Evolutionary conservation across 768 basidiomycete genomes (phyloP).

Genomic region (Lenzites betulinus): DNA sequence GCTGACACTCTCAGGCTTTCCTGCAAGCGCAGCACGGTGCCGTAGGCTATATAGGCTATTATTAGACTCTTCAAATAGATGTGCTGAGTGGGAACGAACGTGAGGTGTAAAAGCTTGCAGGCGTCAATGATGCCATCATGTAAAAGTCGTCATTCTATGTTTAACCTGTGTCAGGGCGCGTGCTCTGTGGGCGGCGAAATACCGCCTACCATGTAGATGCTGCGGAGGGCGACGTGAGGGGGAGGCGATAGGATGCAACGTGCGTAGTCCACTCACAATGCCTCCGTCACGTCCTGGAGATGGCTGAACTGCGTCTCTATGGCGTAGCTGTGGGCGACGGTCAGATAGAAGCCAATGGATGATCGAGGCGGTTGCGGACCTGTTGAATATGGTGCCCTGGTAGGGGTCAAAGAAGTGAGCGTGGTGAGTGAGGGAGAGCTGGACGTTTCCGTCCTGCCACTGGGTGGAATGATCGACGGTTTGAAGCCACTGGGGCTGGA

Average conservation of each 20-base stretch:
- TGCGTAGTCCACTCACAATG: conserved; percentile 28
- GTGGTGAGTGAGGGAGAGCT: conserved; percentile 37
- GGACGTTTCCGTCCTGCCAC: conserved; percentile 32
- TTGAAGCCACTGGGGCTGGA: conserved; percentile 44
- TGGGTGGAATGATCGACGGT: conserved; percentile 13
- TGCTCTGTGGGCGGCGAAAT: background rate
- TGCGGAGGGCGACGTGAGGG: background rate
- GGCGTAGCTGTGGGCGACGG: conserved; percentile 30
- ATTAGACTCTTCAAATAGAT: background rate
- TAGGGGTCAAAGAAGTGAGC: conserved; percentile 29
- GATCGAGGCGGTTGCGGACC: conserved; percentile 23
- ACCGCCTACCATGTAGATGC: conserved; percentile 28
- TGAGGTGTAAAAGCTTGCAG: conserved; percentile 36
- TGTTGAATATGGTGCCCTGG: conserved; percentile 34
- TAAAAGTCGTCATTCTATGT: conserved; percentile 46
- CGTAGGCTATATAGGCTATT: conserved; percentile 29
- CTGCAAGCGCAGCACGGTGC: conserved; percentile 41
- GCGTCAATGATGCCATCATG: conserved; percentile 32
- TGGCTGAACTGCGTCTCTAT: conserved; percentile 39
- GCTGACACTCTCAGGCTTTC: conserved; percentile 34
- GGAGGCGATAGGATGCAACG: background rate
- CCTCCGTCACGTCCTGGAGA: conserved; percentile 33
- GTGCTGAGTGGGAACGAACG: conserved; percentile 8
- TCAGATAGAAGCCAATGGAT: background rate
- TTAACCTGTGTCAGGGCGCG: background rate